Conservation (phyloP, 805 yeast genomes). For the Kodamaea sagamina region DNA sequence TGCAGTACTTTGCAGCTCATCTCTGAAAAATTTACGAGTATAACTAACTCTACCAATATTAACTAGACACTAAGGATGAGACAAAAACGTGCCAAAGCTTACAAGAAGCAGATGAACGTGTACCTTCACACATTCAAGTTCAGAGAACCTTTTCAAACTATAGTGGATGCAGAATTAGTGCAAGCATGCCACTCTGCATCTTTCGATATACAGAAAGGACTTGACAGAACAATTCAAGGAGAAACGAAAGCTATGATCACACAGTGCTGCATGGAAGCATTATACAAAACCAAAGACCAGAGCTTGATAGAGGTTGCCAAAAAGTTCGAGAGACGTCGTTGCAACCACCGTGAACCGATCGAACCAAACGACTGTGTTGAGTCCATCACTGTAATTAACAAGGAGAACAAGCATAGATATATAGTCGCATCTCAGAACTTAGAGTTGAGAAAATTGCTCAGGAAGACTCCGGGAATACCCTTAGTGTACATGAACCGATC, state of each 20-base stretch:
- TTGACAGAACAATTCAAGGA: conserved; percentile 78
- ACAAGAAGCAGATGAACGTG: conserved; percentile 88
- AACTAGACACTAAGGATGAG: conserved; percentile 55
- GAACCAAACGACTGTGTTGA: conserved; percentile 75
- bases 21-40: conserved; percentile 5
- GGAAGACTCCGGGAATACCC: conserved; percentile 88
- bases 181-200: conserved; percentile 64
- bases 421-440: conserved; percentile 83
- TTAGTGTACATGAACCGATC: conserved; percentile 82
- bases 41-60: background rate
- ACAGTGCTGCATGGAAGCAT: conserved; percentile 89
- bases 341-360: conserved; percentile 73
- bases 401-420: conserved; percentile 86
- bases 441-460: conserved; percentile 63
- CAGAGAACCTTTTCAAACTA: conserved; percentile 89
- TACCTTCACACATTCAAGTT: conserved; percentile 85
- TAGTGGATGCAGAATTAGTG: conserved; percentile 81
- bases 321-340: conserved; percentile 84
- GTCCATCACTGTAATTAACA: conserved; percentile 67
- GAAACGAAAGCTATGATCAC: conserved; percentile 89
- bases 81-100: conserved; percentile 93
- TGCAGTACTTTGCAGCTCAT: conserved; percentile 7
- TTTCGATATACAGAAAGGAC: conserved; percentile 78
- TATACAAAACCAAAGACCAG: conserved; percentile 72
- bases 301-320: conserved; percentile 81